Conservation (phyloP, 73 alveolate genomes). For the Paramecium biaurelia region DNA sequence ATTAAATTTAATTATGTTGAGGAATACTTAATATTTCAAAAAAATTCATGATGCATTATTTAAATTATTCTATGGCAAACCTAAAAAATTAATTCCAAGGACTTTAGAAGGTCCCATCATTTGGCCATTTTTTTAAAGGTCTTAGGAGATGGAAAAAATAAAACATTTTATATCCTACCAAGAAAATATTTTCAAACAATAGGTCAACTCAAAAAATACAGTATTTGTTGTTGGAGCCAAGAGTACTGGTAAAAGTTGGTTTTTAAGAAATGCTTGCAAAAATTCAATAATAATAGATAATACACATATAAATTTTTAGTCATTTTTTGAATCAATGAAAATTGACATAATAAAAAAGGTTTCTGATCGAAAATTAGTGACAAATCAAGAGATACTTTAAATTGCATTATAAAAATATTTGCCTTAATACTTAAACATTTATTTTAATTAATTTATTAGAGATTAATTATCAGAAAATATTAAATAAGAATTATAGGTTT, state of each 20-base stretch:
- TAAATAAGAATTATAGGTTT: not conserved
- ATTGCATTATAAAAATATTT: not conserved
- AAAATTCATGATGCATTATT: not conserved
- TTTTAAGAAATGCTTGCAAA: slow-evolving; percentile 9
- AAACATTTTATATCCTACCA: not conserved
- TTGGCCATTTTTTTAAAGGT: not conserved
- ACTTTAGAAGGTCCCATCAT: not conserved
- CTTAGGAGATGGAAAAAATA: not conserved
- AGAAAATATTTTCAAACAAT: not conserved
- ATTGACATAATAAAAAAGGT: not conserved
- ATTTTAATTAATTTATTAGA: not conserved
- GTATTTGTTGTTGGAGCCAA: slow-evolving; percentile 31
- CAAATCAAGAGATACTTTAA: too few species aligned
- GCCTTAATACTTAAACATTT: not conserved
- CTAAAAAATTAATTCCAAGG: not conserved
- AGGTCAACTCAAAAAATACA: not conserved
- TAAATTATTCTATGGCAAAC: not conserved
- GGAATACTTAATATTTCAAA: not conserved
- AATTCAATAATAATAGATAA: not conserved
- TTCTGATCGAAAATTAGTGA: not conserved
- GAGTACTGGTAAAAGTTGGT: slow-evolving; percentile 2
- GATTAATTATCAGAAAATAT: not conserved
- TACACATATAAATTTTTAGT: not conserved
- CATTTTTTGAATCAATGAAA: not conserved
- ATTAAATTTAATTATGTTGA: not conserved